Conservation (phyloP, 345 rosid species). For the Rhizophora apiculata region DNA sequence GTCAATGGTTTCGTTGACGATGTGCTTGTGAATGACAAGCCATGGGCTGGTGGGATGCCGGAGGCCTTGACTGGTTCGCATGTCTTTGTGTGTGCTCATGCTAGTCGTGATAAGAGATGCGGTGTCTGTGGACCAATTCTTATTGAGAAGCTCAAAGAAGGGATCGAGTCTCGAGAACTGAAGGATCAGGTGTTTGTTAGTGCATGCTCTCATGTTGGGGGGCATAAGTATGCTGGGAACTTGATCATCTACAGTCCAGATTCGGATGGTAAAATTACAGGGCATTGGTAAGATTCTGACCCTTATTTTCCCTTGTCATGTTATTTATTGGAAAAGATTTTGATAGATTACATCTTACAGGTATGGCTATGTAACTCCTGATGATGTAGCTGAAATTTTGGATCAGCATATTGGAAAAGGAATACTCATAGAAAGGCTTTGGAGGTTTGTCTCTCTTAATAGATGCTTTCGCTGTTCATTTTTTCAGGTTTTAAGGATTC, state of each 20-base stretch:
- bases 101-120: slow-evolving; percentile 81
- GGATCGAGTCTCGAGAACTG: slow-evolving; percentile 59
- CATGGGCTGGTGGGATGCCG: slow-evolving; percentile 61
- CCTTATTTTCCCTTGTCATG: neutral
- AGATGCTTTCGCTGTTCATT: neutral
- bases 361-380: slow-evolving; percentile 95
- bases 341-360: slow-evolving; percentile 37
- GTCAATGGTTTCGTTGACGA: slow-evolving; percentile 79
- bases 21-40: slow-evolving; percentile 72
- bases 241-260: slow-evolving; percentile 66
- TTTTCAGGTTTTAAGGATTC: neutral
- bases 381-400: slow-evolving; percentile 74
- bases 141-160: slow-evolving; percentile 65
- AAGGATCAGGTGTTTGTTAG: slow-evolving; percentile 53
- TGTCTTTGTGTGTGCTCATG: slow-evolving; percentile 87
- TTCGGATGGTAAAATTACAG: slow-evolving; percentile 53
- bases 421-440: slow-evolving; percentile 57
- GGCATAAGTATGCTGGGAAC: slow-evolving; percentile 94
- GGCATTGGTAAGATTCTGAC: slow-evolving; percentile 63
- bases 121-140: slow-evolving; percentile 95
- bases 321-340: neutral
- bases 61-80: slow-evolving; percentile 58
- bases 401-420: slow-evolving; percentile 87
- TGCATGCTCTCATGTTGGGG: slow-evolving; percentile 89
- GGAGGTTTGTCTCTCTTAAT: slow-evolving; percentile 48